Evolutionary conservation across 2,329 filamentous ascomycete species (phyloP), one percentile per base, ranked within the genome.

Genomic region (Rutstroemia sydowiana): DNA sequence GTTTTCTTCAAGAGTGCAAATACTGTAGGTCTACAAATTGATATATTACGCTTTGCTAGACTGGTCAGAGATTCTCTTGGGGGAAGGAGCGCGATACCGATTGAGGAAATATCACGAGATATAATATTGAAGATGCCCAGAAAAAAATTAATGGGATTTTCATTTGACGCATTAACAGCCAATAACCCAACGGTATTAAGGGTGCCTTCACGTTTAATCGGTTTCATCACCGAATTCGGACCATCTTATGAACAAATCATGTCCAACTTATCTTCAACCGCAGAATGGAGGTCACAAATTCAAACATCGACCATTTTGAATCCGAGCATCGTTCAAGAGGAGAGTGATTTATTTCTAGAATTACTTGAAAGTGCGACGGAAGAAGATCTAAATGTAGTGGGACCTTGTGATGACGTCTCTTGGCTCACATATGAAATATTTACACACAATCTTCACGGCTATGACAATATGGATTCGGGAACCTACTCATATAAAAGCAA

Each of bases 1-100:
- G 62, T 66, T 51, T 37, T 57, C 21, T 65, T 61, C 45, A 52
- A 60, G 34, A 63, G 60, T 45, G 23, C 18, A 1, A 51, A 41
- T 30, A 40, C 20, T 16, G 13, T n/a, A 3, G 14, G 8, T 26
- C 9, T 28, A 3, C 26, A 42, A 11, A 11, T 34, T 18, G 43
- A 45, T 14, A 51, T 49, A 4, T 5, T 57, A 21, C 26, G 16
- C 9, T 56, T 55, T 43, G 47, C 46, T 8, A 45, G 20, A 31
- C 14, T 55, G 2, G 50, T 55, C 8, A 18, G 46, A 32, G 32
- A 32, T 18, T 40, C 50, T 28, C 47, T 57, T 21, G 47, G 47
- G 2, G 50, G 46, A 18, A 34, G 18, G 9, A 23, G 21, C 3
- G 51, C 54, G 28, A 37, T 28, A 32, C 21, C 42, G 20, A 30